Evolutionary conservation across 495 filamentous ascomycete species (phyloP).

Genomic region (Hypoxylon cercidicola): DNA sequence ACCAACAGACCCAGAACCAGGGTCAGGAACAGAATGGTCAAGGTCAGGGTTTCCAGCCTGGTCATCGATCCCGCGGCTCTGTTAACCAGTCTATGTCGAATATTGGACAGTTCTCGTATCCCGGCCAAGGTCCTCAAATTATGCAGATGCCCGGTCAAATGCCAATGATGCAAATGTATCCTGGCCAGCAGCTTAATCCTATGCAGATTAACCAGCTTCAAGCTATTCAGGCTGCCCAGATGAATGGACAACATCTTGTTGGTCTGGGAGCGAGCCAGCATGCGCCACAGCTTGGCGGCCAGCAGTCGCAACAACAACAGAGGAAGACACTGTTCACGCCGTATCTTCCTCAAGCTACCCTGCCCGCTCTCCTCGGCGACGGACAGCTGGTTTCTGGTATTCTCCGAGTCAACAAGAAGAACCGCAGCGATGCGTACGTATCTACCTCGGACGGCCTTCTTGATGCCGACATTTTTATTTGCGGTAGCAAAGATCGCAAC

Average conservation of each 20-base stretch:
- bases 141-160: constrained; percentile 87
- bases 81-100: constrained; percentile 87
- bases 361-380: constrained; percentile 89
- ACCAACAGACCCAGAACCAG: constrained; percentile 74
- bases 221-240: constrained; percentile 84
- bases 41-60: constrained; percentile 88
- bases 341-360: constrained; percentile 93
- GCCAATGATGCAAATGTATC: constrained; percentile 79
- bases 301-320: constrained; percentile 86
- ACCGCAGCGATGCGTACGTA: constrained; percentile 97
- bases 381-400: constrained; percentile 96
- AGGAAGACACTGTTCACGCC: constrained; percentile 98
- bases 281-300: constrained; percentile 70
- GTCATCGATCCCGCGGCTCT: constrained; percentile 86
- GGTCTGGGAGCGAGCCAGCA: constrained; percentile 81
- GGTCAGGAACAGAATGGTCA: constrained; percentile 64
- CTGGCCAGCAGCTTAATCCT: constrained; percentile 85
- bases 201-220: constrained; percentile 92
- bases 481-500: constrained; percentile 97
- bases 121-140: constrained; percentile 91
- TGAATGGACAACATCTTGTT: constrained; percentile 78
- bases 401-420: constrained; percentile 99
- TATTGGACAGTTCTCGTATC: constrained; percentile 90
- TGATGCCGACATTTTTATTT: constrained; percentile 99
- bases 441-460: constrained; percentile 85